These are phyloP conservation scores for Claviceps purpurea DNA, from an alignment of 2,329 filamentous ascomycete species.

Conservation along the genomic window DNA sequence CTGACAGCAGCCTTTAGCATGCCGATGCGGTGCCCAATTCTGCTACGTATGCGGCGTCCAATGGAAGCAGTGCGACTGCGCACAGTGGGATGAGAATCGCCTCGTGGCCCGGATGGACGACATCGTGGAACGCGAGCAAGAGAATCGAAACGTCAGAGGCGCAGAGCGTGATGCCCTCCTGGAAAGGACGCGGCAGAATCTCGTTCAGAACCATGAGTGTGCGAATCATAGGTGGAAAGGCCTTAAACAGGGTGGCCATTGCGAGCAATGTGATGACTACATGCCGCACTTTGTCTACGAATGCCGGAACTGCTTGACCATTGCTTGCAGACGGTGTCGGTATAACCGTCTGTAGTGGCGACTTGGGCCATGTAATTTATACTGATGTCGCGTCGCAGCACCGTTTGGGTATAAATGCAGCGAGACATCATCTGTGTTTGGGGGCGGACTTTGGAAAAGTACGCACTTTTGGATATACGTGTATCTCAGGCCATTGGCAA, in stretches of 20 bases:
- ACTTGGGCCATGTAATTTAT: background rate
- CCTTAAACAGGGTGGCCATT: background rate
- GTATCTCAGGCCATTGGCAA: no score
- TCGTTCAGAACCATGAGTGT: constrained; percentile 3
- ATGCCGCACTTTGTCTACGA: constrained; percentile 31
- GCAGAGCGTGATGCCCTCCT: background rate
- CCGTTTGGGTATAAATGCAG: no score
- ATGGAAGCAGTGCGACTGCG: constrained; percentile 28
- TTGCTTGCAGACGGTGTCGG: constrained; percentile 30
- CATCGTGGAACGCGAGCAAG: constrained; percentile 1
- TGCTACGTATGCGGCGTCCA: constrained; percentile 32
- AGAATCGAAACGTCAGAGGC: background rate
- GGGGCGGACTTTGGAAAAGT: no score
- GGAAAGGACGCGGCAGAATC: background rate
- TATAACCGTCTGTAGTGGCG: background rate
- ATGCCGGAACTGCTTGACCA: constrained; percentile 29
- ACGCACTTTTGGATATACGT: no score
- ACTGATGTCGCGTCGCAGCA: no score
- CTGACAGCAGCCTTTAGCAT: constrained; percentile 20
- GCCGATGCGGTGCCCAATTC: constrained; percentile 32
- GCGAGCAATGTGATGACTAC: constrained; percentile 5
- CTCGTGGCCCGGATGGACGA: background rate
- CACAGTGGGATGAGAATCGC: constrained; percentile 21
- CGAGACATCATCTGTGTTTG: no score
- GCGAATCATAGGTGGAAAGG: background rate